These are phyloP conservation scores for Zasmidium cellare DNA, from an alignment of 2,329 filamentous ascomycete species.

Conservation along the genomic window DNA sequence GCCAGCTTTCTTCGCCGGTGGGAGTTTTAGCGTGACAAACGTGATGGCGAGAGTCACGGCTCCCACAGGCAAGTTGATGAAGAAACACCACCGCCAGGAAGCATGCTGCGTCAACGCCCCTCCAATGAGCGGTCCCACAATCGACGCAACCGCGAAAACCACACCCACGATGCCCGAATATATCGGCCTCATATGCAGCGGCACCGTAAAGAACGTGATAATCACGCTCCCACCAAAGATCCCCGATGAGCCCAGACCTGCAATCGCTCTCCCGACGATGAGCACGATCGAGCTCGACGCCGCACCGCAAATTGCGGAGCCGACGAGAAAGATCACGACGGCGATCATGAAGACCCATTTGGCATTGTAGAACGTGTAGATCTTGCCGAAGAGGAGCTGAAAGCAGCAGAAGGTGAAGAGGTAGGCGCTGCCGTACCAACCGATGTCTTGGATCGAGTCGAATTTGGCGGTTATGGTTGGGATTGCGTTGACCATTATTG, in stretches of 20 bases:
- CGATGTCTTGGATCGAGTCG: conserved; percentile 39
- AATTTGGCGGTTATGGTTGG: conserved; percentile 44
- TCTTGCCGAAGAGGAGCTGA: conserved; percentile 48
- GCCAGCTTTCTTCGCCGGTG: conserved; percentile 1
- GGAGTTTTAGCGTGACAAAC: not conserved
- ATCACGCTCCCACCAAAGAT: conserved; percentile 32
- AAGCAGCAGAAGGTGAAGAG: conserved; percentile 46
- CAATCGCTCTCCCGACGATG: conserved; percentile 44
- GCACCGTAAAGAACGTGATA: conserved; percentile 1
- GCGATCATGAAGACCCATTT: conserved; percentile 39
- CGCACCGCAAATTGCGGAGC: conserved; percentile 56
- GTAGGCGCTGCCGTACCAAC: conserved; percentile 44
- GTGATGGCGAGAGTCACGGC: not conserved
- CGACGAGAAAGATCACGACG: conserved; percentile 54
- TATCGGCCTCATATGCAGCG: not conserved
- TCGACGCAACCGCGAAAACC: not conserved
- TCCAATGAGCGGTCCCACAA: conserved; percentile 1
- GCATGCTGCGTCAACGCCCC: conserved; percentile 4
- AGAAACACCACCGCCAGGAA: conserved; percentile 4
- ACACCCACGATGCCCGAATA: not conserved
- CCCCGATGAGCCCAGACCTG: conserved; percentile 43
- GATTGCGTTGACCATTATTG: conserved; percentile 40
- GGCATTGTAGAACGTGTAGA: conserved; percentile 47
- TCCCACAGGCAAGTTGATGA: not conserved
- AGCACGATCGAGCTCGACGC: conserved; percentile 38